Evolutionary conservation across 106 monocot genomes (phyloP), one percentile per base, ranked within the genome.

Genomic region (Xerophyta viscosa): DNA sequence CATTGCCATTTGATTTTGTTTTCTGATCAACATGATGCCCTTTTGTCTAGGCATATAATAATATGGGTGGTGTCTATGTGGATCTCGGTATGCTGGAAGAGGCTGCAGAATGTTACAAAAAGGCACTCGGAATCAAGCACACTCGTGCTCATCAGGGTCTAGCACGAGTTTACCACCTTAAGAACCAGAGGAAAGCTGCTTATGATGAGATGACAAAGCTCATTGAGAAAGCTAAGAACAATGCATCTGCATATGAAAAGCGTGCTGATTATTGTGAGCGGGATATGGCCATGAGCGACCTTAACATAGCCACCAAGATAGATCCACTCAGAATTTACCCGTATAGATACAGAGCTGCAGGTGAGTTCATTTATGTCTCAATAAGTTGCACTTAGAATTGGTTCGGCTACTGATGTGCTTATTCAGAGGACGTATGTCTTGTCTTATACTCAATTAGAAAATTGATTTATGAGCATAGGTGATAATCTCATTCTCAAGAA

Each of bases 61-160:
- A 99, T 42, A 86, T 99, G 72, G 98, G 98, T 47, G 86, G 90
- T 41, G 72, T 91, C 29, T 90, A 83, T 63, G 98, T 99, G 61
- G 98, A 99, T 51, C 79, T 74, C 48, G 86, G 86, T 24, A 79
- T 82, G 75, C 72, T 90, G 50, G 86, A 80, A 50, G 63, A 77
- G 68, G 98, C 98, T 18, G 77, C 73, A 23, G 82, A 86, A 58
- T 90, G 90, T 71, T 90, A 99, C 70, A 20, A 63, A 7, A 98
- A 77, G 57, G 98, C 98, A 31, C 79, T 99, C 24, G 74, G 66
- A 33, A 91, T 91, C 60, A 76, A 90, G 56, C 98, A 99, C 57
- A 99, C 98, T n/a, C 82, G 98, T 66, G 98, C 98, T 13, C 98
- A 90, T 71, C 98, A 99, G 63, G 98, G 98, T 67, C 50, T 99